Evolutionary conservation across 2,329 filamentous ascomycete genomes (phyloP).

Genomic region (Diplodia scrobiculata): DNA sequence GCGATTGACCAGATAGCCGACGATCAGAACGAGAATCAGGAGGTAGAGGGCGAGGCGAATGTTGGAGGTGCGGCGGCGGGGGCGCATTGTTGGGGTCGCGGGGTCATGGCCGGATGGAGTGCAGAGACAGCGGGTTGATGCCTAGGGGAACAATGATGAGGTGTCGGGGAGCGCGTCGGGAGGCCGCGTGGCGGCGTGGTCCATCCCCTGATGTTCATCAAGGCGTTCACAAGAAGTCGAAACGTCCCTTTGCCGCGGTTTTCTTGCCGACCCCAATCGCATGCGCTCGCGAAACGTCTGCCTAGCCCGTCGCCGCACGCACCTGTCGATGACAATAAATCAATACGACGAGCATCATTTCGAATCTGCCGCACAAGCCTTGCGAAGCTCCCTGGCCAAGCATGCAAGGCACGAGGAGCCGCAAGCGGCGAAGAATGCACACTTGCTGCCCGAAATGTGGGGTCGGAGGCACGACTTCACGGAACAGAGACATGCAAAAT

Average conservation of each 20-base stretch:
- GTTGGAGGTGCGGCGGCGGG: slow-evolving; percentile 25
- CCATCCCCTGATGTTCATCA: slow-evolving; percentile 23
- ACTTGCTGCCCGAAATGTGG: not conserved
- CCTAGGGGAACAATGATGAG: slow-evolving; percentile 20
- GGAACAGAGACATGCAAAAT: slow-evolving; percentile 2
- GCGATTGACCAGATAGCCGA: slow-evolving; percentile 27
- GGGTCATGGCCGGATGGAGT: slow-evolving; percentile 16
- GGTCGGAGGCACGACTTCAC: not conserved
- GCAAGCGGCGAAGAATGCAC: not conserved
- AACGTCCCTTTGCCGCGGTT: slow-evolving; percentile 25
- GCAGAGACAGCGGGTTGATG: not conserved
- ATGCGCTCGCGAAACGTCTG: not conserved
- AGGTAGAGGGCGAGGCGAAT: slow-evolving; percentile 28
- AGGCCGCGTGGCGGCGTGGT: slow-evolving; percentile 24
- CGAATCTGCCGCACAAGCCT: slow-evolving; percentile 2
- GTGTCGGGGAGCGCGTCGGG: not conserved
- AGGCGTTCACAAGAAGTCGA: slow-evolving; percentile 18
- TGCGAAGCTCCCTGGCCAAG: slow-evolving; percentile 18
- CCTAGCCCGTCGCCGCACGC: not conserved
- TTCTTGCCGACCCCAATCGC: slow-evolving; percentile 12
- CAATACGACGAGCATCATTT: not conserved
- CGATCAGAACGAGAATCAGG: slow-evolving; percentile 26
- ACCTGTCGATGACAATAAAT: slow-evolving; percentile 7
- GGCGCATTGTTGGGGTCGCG: slow-evolving; percentile 3
- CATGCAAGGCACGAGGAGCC: slow-evolving; percentile 17